Percentiles rank a stretch among this genome's conserved stretches.
These are phyloP conservation scores for Diutina scorzettiae DNA, from an alignment of 1,139 yeast genomes.

Conservation along the genomic window DNA sequence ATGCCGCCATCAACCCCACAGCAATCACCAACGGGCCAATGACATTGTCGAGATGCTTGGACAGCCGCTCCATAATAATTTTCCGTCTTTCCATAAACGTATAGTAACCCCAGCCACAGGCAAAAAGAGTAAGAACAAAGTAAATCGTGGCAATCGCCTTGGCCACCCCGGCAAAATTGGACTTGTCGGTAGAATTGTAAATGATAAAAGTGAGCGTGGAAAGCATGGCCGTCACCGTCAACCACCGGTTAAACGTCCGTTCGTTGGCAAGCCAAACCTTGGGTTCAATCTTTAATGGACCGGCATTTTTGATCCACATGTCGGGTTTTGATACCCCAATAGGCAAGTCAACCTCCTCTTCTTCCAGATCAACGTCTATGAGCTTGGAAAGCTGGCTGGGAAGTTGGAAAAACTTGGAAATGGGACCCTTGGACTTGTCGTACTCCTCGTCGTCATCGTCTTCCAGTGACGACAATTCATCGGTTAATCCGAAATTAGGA, in stretches of 20 bases:
- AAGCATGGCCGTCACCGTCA: slow-evolving; percentile 78
- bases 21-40: slow-evolving; percentile 81
- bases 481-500: neutral
- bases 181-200: slow-evolving; percentile 59
- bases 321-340: slow-evolving; percentile 82
- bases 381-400: slow-evolving; percentile 26
- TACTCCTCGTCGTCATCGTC: slow-evolving; percentile 14
- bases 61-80: slow-evolving; percentile 70
- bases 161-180: slow-evolving; percentile 48
- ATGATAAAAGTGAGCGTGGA: slow-evolving; percentile 82
- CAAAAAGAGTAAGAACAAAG: slow-evolving; percentile 68
- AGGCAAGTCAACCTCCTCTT: slow-evolving; percentile 71
- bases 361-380: slow-evolving; percentile 72
- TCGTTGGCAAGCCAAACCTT: slow-evolving; percentile 98
- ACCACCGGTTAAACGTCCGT: slow-evolving; percentile 93
- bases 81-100: slow-evolving; percentile 61
- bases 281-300: slow-evolving; percentile 89
- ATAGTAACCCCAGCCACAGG: slow-evolving; percentile 83
- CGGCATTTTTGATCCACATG: slow-evolving; percentile 70
- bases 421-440: slow-evolving; percentile 10
- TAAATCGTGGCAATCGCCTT: slow-evolving; percentile 62
- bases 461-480: slow-evolving; percentile 6
- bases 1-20: slow-evolving; percentile 50
- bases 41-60: slow-evolving; percentile 79
- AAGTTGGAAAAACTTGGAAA: slow-evolving; percentile 15